Percentiles rank a stretch among this genome's conserved stretches.
Evolutionary conservation across 441 rosid species (phyloP).

Genomic region (Aleurites moluccanus): DNA sequence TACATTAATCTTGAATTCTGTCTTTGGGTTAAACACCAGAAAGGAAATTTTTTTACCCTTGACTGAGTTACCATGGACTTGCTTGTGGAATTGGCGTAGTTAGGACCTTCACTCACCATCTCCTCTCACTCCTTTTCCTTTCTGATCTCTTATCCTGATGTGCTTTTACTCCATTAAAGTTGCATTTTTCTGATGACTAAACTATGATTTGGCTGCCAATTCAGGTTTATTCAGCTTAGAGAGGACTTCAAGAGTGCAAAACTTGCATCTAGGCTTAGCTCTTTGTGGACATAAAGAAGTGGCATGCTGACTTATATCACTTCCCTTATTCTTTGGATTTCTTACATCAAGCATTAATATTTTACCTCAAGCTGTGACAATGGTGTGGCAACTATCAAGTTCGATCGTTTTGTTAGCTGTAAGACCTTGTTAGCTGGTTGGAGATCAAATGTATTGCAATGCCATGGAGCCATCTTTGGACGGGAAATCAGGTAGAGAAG

Average conservation of each 20-base stretch:
- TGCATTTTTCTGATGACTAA: conserved; percentile 2
- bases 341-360: conserved; percentile 13
- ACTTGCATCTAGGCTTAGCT: conserved; percentile 82
- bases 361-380: conserved; percentile 8
- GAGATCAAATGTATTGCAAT: conserved; percentile 1
- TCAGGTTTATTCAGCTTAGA: conserved; percentile 94
- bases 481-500: conserved; percentile 13
- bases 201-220: conserved; percentile 15
- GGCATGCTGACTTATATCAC: conserved; percentile 23
- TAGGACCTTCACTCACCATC: background rate
- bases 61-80: background rate
- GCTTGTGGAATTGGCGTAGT: background rate
- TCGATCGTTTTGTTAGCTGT: conserved; percentile 12
- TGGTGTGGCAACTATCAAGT: background rate
- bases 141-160: background rate
- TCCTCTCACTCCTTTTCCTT: background rate
- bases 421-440: conserved; percentile 12
- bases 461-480: conserved; percentile 8
- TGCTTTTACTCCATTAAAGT: background rate
- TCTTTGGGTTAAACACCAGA: background rate
- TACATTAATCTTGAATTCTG: background rate
- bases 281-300: conserved; percentile 59
- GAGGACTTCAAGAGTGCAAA: conserved; percentile 96
- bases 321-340: conserved; percentile 16
- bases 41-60: background rate